These are phyloP conservation scores for Beauveria sp. DNA, from an alignment of 2,329 filamentous ascomycete species.

Conservation along the genomic window DNA sequence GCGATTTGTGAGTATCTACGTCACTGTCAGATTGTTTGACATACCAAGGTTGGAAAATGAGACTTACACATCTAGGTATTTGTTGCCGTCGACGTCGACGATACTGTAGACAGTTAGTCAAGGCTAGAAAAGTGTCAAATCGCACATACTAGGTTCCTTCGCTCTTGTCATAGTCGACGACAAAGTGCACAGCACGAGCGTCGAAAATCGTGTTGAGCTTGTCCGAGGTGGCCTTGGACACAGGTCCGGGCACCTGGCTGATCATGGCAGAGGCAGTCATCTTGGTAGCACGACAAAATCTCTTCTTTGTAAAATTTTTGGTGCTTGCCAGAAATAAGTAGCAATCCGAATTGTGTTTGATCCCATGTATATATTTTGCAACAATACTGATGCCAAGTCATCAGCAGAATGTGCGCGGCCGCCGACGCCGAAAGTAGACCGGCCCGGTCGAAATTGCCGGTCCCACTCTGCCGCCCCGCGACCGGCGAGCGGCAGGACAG, in stretches of 20 bases:
- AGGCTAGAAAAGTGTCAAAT: not conserved
- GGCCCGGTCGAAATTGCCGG: slow-evolving; percentile 4
- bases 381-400: not conserved
- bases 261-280: slow-evolving; percentile 25
- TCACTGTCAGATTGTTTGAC: not conserved
- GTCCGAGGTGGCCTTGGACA: slow-evolving; percentile 31
- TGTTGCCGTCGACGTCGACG: slow-evolving; percentile 42
- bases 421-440: not conserved
- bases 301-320: not conserved
- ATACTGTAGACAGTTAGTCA: slow-evolving; percentile 20
- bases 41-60: not conserved
- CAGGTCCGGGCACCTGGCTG: slow-evolving; percentile 25
- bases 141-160: slow-evolving; percentile 36
- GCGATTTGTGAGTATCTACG: slow-evolving; percentile 69
- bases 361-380: not conserved
- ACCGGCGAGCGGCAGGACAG: not conserved
- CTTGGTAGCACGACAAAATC: not conserved
- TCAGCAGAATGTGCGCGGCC: not conserved
- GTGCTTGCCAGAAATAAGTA: not conserved
- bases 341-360: no score
- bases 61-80: slow-evolving; percentile 40
- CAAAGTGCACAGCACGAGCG: slow-evolving; percentile 43
- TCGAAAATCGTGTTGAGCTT: slow-evolving; percentile 43
- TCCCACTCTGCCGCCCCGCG: slow-evolving; percentile 5
- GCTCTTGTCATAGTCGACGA: slow-evolving; percentile 45